A percentile compares a stretch with the other conserved stretches of the same genome.
phyloP scores from a whole-genome alignment of 306 rosid genomes.

The Vigna hirtella region DNA sequence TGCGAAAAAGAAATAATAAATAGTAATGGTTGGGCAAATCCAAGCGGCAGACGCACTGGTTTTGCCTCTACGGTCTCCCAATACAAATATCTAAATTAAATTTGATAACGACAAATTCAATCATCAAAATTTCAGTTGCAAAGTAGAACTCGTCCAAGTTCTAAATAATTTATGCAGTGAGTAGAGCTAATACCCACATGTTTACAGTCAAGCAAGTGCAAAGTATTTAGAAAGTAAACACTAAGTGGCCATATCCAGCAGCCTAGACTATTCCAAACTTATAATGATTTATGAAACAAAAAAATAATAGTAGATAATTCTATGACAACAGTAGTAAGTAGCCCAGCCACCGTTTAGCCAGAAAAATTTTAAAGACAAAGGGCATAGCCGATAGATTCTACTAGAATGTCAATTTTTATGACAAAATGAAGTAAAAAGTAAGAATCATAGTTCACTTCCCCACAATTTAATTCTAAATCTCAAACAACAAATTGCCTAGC shows the following conservation, averaged over 20 bases:
- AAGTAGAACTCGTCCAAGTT: neutral
- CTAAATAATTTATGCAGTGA: neutral
- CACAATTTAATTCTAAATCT: conserved; percentile 26
- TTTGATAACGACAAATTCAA: neutral
- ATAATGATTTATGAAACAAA: conserved; percentile 17
- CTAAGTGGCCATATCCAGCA: neutral
- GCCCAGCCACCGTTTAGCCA: conserved; percentile 10
- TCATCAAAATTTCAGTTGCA: neutral
- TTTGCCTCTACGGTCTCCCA: neutral
- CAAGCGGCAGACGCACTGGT: conserved; percentile 27
- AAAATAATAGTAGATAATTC: conserved; percentile 22
- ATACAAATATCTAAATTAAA: neutral
- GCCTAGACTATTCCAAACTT: conserved; percentile 39
- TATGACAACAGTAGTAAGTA: conserved; percentile 28
- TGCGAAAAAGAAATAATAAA: neutral
- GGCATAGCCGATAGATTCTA: conserved; percentile 7
- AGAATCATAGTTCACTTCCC: conserved; percentile 20
- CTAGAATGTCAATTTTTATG: neutral
- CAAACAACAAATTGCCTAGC: conserved; percentile 28
- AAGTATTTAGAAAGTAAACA: conserved; percentile 32
- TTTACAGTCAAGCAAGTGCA: conserved; percentile 23
- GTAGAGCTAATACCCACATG: conserved; percentile 16
- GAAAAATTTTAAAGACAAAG: neutral
- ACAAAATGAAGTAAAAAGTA: conserved; percentile 12
- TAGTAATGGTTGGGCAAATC: conserved; percentile 23